Evolutionary conservation across 495 filamentous ascomycete genomes (phyloP), one percentile per base, ranked within the genome.

Genomic region (Polyplosphaeria fusca): DNA sequence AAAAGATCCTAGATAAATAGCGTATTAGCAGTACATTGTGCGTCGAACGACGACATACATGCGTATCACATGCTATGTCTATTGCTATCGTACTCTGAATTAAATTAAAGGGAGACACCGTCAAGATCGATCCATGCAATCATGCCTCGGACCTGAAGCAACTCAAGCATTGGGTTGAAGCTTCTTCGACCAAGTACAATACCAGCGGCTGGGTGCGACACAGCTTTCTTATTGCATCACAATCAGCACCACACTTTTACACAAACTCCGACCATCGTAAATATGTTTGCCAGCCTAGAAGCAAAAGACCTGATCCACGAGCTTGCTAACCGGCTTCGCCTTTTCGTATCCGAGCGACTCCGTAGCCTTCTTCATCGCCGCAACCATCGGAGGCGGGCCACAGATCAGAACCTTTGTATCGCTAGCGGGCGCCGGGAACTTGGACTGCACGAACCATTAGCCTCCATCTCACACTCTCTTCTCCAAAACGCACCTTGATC

Each of bases 381-480:
- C 85, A 57, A 98, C 81, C 93, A 98, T 98, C 25, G 91, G 92
- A 20, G 93, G 93, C 7, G 93, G 93, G 23, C 93, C 93, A 69
- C 93, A 98, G 45, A 98, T 79, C n/a, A 98, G 79, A 52, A 98
- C 79, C 82, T 97, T 97, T 75, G 95, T 83, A 68, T 97, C 91
- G 19, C 73, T 71, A 52, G 88, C 88, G 5, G 93, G 86, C 64
- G 88, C 82, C 38, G 93, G 90, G 55, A 95, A 78, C 67, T 79
- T 84, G 78, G 89, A 85, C 85, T 86, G 25, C 7, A 39, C 20
- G 3, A 45, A 25, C 56, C 35, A 61, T 32, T 30, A 30, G 16
- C 24, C 16, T 18, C 24, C 23, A 5, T 26, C 19, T 23, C 12
- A 47, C 9, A 12, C 19, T 16, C 27, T 13, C 27, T 5, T 27